phyloP scores from a whole-genome alignment of 768 basidiomycete genomes.

The Mycena maculata region DNA sequence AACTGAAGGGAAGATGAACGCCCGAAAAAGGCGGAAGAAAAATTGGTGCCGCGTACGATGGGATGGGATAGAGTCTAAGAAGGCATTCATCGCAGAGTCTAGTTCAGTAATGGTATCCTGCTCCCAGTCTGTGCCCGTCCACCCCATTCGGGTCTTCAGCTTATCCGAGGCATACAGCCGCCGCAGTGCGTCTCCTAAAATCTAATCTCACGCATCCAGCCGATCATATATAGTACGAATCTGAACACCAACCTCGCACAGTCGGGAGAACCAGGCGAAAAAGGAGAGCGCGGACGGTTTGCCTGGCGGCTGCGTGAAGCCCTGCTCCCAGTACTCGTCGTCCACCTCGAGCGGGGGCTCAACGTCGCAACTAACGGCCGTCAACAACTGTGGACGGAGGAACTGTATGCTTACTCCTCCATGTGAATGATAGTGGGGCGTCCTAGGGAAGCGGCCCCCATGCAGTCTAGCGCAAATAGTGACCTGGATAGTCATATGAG shows the following conservation, averaged over 20 bases:
- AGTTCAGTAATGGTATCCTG: constrained; percentile 59
- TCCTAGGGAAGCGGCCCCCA: constrained; percentile 55
- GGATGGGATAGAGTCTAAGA: constrained; percentile 61
- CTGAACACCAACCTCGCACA: constrained; percentile 50
- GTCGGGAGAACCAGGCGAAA: constrained; percentile 51
- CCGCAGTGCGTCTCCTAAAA: constrained; percentile 27
- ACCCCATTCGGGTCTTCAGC: constrained; percentile 48
- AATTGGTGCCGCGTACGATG: constrained; percentile 45
- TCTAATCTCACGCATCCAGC: background rate
- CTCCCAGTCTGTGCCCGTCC: constrained; percentile 52
- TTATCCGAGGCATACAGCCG: constrained; percentile 47
- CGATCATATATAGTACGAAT: background rate
- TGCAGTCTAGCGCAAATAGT: constrained; percentile 45
- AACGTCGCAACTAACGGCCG: constrained; percentile 57
- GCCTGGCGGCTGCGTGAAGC: constrained; percentile 58
- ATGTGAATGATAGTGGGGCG: constrained; percentile 64
- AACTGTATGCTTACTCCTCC: constrained; percentile 59
- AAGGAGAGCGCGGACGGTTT: constrained; percentile 51
- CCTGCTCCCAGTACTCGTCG: constrained; percentile 69
- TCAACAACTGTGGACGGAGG: background rate
- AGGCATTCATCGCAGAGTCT: constrained; percentile 63
- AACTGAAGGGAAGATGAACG: constrained; percentile 35
- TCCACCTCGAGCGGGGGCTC: constrained; percentile 62
- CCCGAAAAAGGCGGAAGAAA: background rate
- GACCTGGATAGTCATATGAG: constrained; percentile 38